Percentiles rank a stretch among this genome's conserved stretches.
phyloP scores from a whole-genome alignment of 352 stramenopile genomes.

The Phytophthora nicotianae region DNA sequence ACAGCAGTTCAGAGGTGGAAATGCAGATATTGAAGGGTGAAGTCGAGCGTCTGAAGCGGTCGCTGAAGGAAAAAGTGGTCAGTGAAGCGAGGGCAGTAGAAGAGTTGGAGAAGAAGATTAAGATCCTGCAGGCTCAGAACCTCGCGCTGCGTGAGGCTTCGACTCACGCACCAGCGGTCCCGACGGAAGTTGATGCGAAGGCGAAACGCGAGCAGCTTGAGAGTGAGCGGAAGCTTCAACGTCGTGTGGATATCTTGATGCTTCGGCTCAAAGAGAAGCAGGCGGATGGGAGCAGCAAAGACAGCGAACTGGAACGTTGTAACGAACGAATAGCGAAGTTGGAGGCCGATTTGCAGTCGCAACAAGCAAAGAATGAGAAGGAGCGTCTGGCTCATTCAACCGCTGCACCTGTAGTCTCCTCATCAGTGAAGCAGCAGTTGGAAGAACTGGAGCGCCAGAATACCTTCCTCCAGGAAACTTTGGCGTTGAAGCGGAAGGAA shows the following conservation, averaged over 20 bases:
- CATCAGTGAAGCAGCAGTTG: conserved; percentile 27
- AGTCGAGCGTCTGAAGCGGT: conserved; percentile 54
- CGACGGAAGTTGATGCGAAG: conserved; percentile 10
- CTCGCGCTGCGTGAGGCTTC: conserved; percentile 67
- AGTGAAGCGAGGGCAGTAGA: conserved; percentile 52
- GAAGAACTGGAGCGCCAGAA: conserved; percentile 63
- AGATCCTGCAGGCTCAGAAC: conserved; percentile 82
- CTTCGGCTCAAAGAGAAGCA: conserved; percentile 77
- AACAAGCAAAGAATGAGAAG: conserved; percentile 27
- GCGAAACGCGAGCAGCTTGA: conserved; percentile 53
- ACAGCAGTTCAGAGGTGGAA: conserved; percentile 8
- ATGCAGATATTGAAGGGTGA: conserved; percentile 44
- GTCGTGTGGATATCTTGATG: conserved; percentile 66
- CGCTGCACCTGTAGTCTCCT: conserved; percentile 1
- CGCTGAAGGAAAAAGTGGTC: conserved; percentile 65
- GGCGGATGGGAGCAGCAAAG: conserved; percentile 45
- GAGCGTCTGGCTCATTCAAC: conserved; percentile 17
- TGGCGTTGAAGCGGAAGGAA: conserved; percentile 68
- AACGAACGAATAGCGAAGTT: conserved; percentile 38
- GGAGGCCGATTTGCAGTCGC: conserved; percentile 40
- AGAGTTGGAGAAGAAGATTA: conserved; percentile 69
- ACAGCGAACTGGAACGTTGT: conserved; percentile 48
- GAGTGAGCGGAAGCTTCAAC: conserved; percentile 71
- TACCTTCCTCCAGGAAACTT: conserved; percentile 58
- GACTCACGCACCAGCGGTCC: not conserved